Evolutionary conservation across 2,329 filamentous ascomycete species (phyloP), one percentile per base, ranked within the genome.

Genomic region (Scleromitrula shiraiana): DNA sequence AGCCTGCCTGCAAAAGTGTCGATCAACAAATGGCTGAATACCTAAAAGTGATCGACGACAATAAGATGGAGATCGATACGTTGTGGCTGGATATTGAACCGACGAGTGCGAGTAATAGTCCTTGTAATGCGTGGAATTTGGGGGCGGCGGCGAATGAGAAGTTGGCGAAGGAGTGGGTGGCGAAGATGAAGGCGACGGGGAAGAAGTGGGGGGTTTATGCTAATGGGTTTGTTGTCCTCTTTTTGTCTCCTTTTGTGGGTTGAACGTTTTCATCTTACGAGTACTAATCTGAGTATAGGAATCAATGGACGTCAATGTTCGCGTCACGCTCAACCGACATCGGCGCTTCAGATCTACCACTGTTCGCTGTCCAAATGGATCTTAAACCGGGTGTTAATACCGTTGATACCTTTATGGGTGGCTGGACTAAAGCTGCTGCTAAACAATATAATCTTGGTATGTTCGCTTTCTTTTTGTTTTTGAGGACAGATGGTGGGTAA

Each of bases 71-170:
- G 1, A 52, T 56, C n/a, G 20, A 35, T n/a, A 41, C 47, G 10
- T 50, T 59, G 15, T 59, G 58, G 58, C 53, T 60, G 7, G 58
- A 60, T 42, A 46, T 60, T 8, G 58, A 60, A 24, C 55, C 53
- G 4, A 57, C 53, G 1, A 42, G 47, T 0, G 49, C 41, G 1
- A 42, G 19, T 4, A 46, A 35, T 5, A 44, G 38, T 8, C 38
- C 38, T 1, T 60, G 58, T 30, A 59, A 58, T 37, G 53, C 56
- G 14, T 60, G 56, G 54, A 54, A 60, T 32, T 30, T 58, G 3
- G 54, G 56, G 0, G 41, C 42, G 2, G 19, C 53, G 20, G 51
- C 46, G 1, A 60, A 60, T 41, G 51, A 49, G 9, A 48, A 55
- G 7, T 41, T 60, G 1, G 57, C 58, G 1, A 59, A 52, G 29